Evolutionary conservation across 345 rosid genomes (phyloP).

Genomic region (Rhodomyrtus tomentosa): DNA sequence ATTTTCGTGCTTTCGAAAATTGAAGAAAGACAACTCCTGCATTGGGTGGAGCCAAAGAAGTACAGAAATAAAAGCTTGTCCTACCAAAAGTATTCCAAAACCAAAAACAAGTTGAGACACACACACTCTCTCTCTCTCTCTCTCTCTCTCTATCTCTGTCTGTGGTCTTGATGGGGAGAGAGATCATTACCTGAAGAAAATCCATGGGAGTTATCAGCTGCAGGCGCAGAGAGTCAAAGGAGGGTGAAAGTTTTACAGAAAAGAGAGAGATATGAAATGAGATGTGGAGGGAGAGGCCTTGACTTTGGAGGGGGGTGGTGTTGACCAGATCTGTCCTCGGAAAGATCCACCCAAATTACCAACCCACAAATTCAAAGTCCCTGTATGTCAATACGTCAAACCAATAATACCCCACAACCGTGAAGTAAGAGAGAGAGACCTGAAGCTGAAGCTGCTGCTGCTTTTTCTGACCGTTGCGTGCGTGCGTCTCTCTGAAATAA

Average conservation of each 20-base stretch:
- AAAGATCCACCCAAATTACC: conserved; percentile 20
- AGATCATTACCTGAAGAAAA: background rate
- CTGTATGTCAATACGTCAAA: background rate
- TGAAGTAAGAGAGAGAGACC: background rate
- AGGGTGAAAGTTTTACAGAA: background rate
- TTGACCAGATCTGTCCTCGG: conserved; percentile 26
- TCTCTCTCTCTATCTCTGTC: background rate
- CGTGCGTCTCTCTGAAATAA: background rate
- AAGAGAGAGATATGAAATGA: background rate
- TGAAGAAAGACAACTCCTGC: background rate
- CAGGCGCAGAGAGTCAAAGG: background rate
- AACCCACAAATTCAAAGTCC: conserved; percentile 2
- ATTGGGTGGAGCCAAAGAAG: conserved; percentile 1
- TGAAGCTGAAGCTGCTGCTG: background rate
- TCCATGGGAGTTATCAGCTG: conserved; percentile 2
- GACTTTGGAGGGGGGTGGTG: conserved; percentile 8
- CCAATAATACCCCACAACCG: background rate
- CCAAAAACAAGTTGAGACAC: background rate
- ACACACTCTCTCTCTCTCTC: background rate
- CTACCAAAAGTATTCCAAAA: background rate
- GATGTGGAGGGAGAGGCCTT: background rate
- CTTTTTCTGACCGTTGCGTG: background rate
- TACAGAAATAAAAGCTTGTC: background rate
- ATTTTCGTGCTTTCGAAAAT: no score
- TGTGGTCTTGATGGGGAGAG: background rate